Conservation (phyloP, 306 rosid species). For the Neltuma alba region DNA sequence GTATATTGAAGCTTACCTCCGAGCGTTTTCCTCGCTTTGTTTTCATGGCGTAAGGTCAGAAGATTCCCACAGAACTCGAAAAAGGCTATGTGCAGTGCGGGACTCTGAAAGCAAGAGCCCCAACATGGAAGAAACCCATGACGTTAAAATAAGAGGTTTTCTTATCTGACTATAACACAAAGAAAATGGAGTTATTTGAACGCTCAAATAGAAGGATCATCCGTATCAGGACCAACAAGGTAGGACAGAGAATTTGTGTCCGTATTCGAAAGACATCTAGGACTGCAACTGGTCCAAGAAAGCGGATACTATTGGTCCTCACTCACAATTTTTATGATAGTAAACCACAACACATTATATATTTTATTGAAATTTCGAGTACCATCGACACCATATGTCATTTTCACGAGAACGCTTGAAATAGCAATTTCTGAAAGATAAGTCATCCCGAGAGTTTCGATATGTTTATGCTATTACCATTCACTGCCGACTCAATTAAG, state of each 20-base stretch:
- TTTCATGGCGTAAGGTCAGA: conserved; percentile 58
- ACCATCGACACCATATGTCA: conserved; percentile 31
- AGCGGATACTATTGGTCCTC: conserved; percentile 57
- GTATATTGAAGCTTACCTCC: conserved; percentile 60
- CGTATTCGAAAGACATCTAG: conserved; percentile 46
- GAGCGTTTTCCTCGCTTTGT: conserved; percentile 66
- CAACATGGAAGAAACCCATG: conserved; percentile 46
- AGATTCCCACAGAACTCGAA: conserved; percentile 25
- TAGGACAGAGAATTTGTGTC: conserved; percentile 53
- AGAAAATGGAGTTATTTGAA: conserved; percentile 37
- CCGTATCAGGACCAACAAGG: conserved; percentile 44
- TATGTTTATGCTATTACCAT: neutral
- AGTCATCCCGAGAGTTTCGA: conserved; percentile 30
- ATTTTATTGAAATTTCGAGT: conserved; percentile 27
- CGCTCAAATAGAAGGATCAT: conserved; percentile 33
- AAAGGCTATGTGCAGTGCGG: conserved; percentile 29
- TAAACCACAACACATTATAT: conserved; percentile 31
- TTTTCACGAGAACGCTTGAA: conserved; percentile 34
- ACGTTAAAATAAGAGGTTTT: conserved; percentile 33
- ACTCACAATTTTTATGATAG: conserved; percentile 35
- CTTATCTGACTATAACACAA: conserved; percentile 31
- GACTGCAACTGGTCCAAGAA: conserved; percentile 62
- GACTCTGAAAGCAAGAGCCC: conserved; percentile 40
- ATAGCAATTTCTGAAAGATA: conserved; percentile 24
- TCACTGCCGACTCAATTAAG: conserved; percentile 16